Conservation (phyloP, 2,329 filamentous ascomycete genomes). For the Alternaria postmessia region DNA sequence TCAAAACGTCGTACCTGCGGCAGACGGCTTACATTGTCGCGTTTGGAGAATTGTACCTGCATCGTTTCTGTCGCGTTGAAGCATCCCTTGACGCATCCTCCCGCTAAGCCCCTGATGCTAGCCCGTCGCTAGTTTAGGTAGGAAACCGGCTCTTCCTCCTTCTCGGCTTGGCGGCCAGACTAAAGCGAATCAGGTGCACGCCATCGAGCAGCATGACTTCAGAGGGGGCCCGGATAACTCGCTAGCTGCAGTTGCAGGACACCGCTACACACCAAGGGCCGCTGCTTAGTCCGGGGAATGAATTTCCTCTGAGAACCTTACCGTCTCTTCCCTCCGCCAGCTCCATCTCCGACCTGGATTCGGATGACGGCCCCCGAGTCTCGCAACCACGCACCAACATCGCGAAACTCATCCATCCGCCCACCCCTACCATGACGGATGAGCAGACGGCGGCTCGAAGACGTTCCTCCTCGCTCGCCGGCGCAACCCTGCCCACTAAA, state of each 20-base stretch:
- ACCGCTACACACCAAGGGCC: constrained; percentile 36
- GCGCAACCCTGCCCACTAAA: constrained; percentile 31
- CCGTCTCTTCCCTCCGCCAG: constrained; percentile 45
- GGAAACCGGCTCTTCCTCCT: constrained; percentile 16
- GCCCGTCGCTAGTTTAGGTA: constrained; percentile 10
- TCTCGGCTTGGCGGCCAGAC: constrained; percentile 14
- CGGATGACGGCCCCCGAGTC: constrained; percentile 26
- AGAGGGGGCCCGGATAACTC: constrained; percentile 36
- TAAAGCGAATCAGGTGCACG: constrained; percentile 27
- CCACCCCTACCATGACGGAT: constrained; percentile 44
- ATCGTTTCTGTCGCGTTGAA: constrained; percentile 19
- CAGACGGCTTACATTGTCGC: neutral
- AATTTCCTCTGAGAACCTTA: constrained; percentile 47
- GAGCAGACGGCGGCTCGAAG: constrained; percentile 40
- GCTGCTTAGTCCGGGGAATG: constrained; percentile 47
- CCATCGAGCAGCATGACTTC: constrained; percentile 26
- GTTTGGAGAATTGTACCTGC: constrained; percentile 20
- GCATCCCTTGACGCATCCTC: constrained; percentile 25
- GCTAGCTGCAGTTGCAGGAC: constrained; percentile 43
- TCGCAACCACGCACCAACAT: constrained; percentile 28
- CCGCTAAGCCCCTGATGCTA: constrained; percentile 30
- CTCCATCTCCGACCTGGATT: constrained; percentile 34
- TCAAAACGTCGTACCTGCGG: constrained; percentile 3
- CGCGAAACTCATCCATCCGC: constrained; percentile 42
- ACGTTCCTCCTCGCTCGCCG: constrained; percentile 47